Evolutionary conservation across 495 filamentous ascomycete species (phyloP), one percentile per base, ranked within the genome.

Genomic region (Cercophora samala): DNA sequence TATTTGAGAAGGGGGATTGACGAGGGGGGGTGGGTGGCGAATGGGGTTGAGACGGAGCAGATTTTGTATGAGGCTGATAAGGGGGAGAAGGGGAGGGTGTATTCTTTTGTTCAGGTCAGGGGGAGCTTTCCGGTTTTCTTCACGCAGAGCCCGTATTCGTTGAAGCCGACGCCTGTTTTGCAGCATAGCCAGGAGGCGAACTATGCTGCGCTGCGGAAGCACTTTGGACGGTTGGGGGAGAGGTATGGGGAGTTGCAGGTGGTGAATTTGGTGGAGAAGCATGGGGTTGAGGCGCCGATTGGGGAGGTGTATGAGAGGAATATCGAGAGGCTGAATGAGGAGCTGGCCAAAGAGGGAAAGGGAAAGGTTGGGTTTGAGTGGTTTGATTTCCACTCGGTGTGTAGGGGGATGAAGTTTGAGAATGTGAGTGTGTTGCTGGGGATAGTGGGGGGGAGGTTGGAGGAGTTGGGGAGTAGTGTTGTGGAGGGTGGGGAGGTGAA

Each of bases 341-440:
- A 85, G 32, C 79, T 81, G 4, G 82, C 83, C 0, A 79, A 85
- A 4, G 17, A 51, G 32, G 82, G 86, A 59, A 84, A 79, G 23
- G 74, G 78, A 2, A 68, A 80, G 46, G 76, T 95, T 8, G 63
- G 72, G 1, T 93, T 95, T 70, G 92, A 93, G 75, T 98, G 95
- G 95, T 98, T 97, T 66, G 95, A 97, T 70, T 98, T 98, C 73
- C 94, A 97, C 72, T 82, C 84, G 21, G 88, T 89, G 25, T 98
- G 94, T 72, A 89, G 92, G 3, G 94, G 94, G 0, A 97, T 98
- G 95, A 94, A 91, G 66, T 98, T 97, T 72, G 93, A 97, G 75
- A 97, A 97, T 60, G 93, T 98, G 5, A 88, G 86, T 59, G 76
- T 88, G 13, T 84, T 97, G 1, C 81, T 98, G 60, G 84, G 93